Conservation (phyloP, 768 basidiomycete species). For the Phanerochaete sordida region DNA sequence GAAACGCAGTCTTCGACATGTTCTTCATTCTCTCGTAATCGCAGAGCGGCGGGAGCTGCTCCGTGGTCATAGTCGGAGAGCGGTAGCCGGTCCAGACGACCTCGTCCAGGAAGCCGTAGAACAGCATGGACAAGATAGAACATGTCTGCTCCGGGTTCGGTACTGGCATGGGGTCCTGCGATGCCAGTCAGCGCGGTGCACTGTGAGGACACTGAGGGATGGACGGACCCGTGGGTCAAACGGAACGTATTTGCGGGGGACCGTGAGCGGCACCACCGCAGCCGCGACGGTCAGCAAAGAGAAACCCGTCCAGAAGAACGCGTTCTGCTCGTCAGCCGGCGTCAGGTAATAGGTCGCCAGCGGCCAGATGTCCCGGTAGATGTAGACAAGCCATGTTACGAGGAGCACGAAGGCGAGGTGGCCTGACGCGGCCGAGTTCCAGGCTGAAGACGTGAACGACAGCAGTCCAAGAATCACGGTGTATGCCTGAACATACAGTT, state of each 20-base stretch:
- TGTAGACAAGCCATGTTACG: constrained; percentile 40
- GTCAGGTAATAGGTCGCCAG: constrained; percentile 46
- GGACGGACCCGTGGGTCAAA: constrained; percentile 45
- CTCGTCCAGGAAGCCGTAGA: constrained; percentile 54
- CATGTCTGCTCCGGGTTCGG: constrained; percentile 30
- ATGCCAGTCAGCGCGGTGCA: not conserved
- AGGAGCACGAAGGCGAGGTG: not conserved
- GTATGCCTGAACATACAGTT: not conserved
- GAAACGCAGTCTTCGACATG: constrained; percentile 28
- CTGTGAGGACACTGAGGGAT: not conserved
- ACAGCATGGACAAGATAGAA: constrained; percentile 28
- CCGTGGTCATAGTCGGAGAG: constrained; percentile 39
- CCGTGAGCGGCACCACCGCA: constrained; percentile 48
- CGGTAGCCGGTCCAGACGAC: constrained; percentile 41
- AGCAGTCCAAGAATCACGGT: not conserved
- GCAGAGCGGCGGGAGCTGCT: constrained; percentile 43
- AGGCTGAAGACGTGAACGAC: not conserved
- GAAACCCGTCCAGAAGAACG: constrained; percentile 53
- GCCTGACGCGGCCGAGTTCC: not conserved
- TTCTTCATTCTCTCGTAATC: constrained; percentile 40
- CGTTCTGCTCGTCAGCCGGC: constrained; percentile 47
- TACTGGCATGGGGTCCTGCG: constrained; percentile 21
- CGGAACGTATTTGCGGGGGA: constrained; percentile 57
- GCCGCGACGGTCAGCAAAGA: constrained; percentile 41
- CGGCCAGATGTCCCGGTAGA: constrained; percentile 60